Evolutionary conservation across 108 stramenopile genomes (phyloP).

Genomic region (Nitzschia inconspicua): DNA sequence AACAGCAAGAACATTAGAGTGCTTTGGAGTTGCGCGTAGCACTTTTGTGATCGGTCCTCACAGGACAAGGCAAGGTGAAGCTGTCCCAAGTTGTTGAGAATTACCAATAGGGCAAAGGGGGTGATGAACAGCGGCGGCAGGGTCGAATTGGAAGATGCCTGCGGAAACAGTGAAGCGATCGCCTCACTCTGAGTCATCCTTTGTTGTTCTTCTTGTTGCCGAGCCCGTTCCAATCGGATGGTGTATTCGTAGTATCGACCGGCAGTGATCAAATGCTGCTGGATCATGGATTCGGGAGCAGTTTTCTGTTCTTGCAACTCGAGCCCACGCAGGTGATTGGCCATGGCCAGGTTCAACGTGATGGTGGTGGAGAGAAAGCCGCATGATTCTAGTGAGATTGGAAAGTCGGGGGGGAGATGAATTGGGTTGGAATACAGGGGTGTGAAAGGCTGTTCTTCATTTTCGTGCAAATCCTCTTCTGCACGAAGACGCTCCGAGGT

Average conservation of each 20-base stretch:
- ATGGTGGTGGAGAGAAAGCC: not conserved
- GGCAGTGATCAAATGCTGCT: constrained; percentile 1
- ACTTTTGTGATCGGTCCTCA: constrained; percentile 4
- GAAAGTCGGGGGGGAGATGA: not conserved
- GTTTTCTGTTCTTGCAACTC: not conserved
- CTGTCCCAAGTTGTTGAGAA: constrained; percentile 9
- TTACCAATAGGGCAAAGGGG: not conserved
- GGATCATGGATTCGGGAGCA: too few species aligned
- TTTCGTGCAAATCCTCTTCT: not conserved
- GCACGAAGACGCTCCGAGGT: too few species aligned
- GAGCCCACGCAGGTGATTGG: not conserved
- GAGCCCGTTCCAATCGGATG: not conserved
- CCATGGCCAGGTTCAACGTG: not conserved
- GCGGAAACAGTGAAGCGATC: too few species aligned
- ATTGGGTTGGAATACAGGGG: not conserved
- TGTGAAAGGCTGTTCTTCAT: not conserved
- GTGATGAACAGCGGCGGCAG: constrained; percentile 2
- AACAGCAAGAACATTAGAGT: not conserved
- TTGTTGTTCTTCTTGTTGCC: too few species aligned
- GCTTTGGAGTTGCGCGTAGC: not conserved
- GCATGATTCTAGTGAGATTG: not conserved
- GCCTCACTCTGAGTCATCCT: too few species aligned
- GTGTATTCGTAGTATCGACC: not conserved
- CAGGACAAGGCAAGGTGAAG: not conserved
- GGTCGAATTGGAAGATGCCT: too few species aligned